phyloP scores from a whole-genome alignment of 139 green algal genomes.

The Edaphochlamys debaryana region DNA sequence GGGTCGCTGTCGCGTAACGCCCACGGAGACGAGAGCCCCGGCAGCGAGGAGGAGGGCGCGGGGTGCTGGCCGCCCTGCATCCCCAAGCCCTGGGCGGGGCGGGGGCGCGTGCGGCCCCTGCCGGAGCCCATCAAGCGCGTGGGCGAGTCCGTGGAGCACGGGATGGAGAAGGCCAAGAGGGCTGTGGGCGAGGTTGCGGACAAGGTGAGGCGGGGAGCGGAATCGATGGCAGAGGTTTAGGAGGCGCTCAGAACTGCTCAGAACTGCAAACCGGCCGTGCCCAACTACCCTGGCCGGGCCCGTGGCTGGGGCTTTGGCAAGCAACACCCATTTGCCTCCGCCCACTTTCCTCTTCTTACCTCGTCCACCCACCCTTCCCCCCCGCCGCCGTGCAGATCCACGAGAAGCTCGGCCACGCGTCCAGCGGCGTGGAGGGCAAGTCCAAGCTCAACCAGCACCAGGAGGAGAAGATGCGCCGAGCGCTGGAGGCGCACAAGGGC shows the following conservation, averaged over 20 bases:
- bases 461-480: conserved; percentile 1
- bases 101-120: background rate
- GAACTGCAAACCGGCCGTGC: too few relatives aligned
- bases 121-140: conserved; percentile 7
- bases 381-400: too few relatives aligned
- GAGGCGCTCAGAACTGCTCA: background rate
- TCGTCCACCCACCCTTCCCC: too few relatives aligned
- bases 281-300: too few relatives aligned
- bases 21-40: too few relatives aligned
- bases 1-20: background rate
- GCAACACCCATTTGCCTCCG: too few relatives aligned
- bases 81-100: conserved; percentile 18
- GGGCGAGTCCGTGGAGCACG: background rate
- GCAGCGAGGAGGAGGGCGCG: background rate
- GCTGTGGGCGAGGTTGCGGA: background rate
- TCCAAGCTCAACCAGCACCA: background rate
- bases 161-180: background rate
- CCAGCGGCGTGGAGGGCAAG: too few relatives aligned
- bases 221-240: too few relatives aligned
- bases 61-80: conserved; percentile 26
- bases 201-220: background rate
- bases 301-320: too few relatives aligned
- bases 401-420: too few relatives aligned
- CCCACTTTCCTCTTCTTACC: too few relatives aligned
- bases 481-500: background rate